Base-by-base conservation (phyloP, 352 stramenopile species). In the Phytophthora syringae region DNA sequence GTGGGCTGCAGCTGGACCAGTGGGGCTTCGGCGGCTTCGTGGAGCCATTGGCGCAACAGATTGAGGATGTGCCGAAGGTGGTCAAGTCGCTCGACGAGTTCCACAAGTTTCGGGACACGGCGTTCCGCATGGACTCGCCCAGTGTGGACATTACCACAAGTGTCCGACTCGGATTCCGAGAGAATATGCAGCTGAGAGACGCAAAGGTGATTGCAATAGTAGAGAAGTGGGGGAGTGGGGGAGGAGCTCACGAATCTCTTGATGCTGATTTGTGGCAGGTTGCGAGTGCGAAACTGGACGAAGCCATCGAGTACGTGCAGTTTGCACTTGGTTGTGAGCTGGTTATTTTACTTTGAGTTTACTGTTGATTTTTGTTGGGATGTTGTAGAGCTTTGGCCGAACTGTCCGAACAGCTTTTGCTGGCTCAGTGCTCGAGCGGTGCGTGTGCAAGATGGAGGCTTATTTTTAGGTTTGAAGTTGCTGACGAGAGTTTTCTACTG, bases 381-480 rank as follows among this genome's bases (percentile, higher is more conserved):
- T 56, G 20, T 30, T 64, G 34, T 34, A 93, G 84, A 59, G 70
- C 67, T 21, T 54, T 93, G 39, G 77, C 78, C 21, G 82, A 90
- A 54, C 20, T 94, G 13, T 90, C 82, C 18, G 74, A 89, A 5
- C 86, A 94, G 47, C 60, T 84, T 36, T 66, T 85, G 36, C 61
- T 93, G 15, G 80, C 86, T 27, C 81, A 86, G 44, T 92, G 80
- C 60, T 93, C 86, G 3, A 94, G 80, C 55, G 82, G 86, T 93
- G 72, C 13, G 66, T n/a, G 28, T 24, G 12, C 7, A 28, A 7
- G 0, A 27, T 55, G n/a, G 21, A 3, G 52, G 40, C 15, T 49
- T n/a, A n/a, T n/a, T 54, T 18, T 34, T 7, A 24, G 21, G 10
- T 39, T 20, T 52, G 28, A n/a, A n/a, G 30, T 39, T 51, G 34